phyloP scores from a whole-genome alignment of 23 red algal genomes.

The Chondrus crispus region DNA sequence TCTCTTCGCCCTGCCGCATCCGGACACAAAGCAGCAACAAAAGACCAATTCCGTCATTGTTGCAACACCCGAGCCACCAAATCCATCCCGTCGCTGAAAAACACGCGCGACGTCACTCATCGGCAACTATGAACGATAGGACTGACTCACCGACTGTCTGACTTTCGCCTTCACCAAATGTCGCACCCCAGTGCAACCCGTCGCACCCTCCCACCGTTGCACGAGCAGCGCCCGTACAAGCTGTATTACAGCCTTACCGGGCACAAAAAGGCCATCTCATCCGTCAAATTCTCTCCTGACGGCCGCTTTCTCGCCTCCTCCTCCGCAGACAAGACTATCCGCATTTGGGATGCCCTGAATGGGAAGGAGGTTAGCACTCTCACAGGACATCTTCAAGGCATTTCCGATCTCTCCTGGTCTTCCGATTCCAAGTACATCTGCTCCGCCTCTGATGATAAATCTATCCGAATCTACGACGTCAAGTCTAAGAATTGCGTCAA shows the following conservation, averaged over 20 bases:
- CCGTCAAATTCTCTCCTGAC: slow-evolving; percentile 91
- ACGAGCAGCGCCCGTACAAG: neutral
- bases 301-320: slow-evolving; percentile 67
- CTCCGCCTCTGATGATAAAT: slow-evolving; percentile 89
- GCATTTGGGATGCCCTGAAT: slow-evolving; percentile 60
- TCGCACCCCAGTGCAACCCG: too few relatives aligned
- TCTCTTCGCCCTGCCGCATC: too few relatives aligned
- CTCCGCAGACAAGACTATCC: slow-evolving; percentile 74
- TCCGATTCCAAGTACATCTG: slow-evolving; percentile 46
- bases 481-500: slow-evolving; percentile 41
- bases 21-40: too few relatives aligned
- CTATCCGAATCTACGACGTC: slow-evolving; percentile 88
- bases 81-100: too few relatives aligned
- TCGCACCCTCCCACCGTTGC: too few relatives aligned
- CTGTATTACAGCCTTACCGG: slow-evolving; percentile 62
- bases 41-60: too few relatives aligned
- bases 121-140: too few relatives aligned
- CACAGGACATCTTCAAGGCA: slow-evolving; percentile 80
- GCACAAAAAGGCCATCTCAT: slow-evolving; percentile 87
- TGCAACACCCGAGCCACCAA: too few relatives aligned
- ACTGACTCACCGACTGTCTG: too few relatives aligned
- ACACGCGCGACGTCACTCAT: too few relatives aligned
- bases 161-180: too few relatives aligned
- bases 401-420: slow-evolving; percentile 90
- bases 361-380: slow-evolving; percentile 45